Evolutionary conservation across 2,329 filamentous ascomycete species (phyloP).

Genomic region (Aspergillus hortae): DNA sequence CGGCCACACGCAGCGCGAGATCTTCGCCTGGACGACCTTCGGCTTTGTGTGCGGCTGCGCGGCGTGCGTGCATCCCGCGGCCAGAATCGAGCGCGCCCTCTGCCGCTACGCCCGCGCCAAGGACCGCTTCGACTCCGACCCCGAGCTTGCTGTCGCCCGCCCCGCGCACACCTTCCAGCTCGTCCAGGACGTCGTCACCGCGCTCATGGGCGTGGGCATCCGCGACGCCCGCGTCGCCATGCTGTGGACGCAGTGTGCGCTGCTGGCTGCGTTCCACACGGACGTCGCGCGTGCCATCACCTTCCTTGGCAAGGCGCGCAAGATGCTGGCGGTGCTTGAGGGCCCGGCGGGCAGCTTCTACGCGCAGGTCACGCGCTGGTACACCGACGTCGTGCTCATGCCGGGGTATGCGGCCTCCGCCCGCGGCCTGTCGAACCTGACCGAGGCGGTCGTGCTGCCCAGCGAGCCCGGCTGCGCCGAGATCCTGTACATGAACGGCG

Average conservation of each 20-base stretch:
- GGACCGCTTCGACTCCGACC: background rate
- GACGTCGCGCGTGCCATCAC: conserved; percentile 18
- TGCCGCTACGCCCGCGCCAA: conserved; percentile 7
- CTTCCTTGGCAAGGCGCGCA: conserved; percentile 17
- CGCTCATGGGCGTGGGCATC: conserved; percentile 1
- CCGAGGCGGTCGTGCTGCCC: conserved; percentile 3
- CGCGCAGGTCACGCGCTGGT: conserved; percentile 7
- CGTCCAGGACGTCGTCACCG: conserved; percentile 7
- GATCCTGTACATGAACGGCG: conserved; percentile 17
- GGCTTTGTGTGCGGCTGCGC: conserved; percentile 25
- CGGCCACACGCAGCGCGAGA: conserved; percentile 6
- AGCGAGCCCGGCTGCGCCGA: background rate
- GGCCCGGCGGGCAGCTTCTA: conserved; percentile 8
- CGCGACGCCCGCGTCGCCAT: conserved; percentile 14
- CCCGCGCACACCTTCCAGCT: conserved; percentile 15
- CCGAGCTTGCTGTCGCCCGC: conserved; percentile 1
- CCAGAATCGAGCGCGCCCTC: conserved; percentile 12
- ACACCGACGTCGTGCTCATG: conserved; percentile 5
- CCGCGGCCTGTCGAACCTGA: conserved; percentile 11
- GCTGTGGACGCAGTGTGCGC: conserved; percentile 19
- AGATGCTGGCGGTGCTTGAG: conserved; percentile 9
- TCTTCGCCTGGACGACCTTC: conserved; percentile 9
- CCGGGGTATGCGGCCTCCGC: conserved; percentile 13
- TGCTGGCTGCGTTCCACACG: conserved; percentile 20
- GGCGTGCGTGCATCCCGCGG: conserved; percentile 12